Evolutionary conservation across 176 grass and related monocot species (phyloP).

Genomic region (Sorghum bicolor): DNA sequence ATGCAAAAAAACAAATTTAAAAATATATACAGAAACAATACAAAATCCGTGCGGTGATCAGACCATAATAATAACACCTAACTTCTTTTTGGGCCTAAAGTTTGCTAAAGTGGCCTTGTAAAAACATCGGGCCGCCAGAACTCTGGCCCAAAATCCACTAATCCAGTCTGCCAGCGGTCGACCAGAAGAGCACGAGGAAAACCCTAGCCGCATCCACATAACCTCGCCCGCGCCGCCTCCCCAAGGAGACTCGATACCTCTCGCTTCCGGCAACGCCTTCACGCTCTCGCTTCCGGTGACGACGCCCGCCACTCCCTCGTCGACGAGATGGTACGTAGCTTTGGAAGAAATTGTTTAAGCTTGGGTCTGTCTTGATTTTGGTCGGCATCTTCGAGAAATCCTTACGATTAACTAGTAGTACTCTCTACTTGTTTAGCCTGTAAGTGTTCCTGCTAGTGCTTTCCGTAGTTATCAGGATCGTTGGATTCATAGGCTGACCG

Average conservation of each 20-base stretch:
- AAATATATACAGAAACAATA: not conserved
- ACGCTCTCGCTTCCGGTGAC: not conserved
- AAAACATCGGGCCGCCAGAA: not conserved
- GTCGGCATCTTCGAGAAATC: not conserved
- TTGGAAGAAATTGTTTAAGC: not conserved
- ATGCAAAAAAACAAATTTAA: too few species aligned
- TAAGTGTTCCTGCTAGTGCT: not conserved
- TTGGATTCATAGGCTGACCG: not conserved
- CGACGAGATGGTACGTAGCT: constrained; percentile 39
- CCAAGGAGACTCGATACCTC: not conserved
- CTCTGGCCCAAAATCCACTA: not conserved
- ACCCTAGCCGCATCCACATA: not conserved
- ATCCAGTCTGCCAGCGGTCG: not conserved
- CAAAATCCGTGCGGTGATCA: not conserved
- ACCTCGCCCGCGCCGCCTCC: not conserved
- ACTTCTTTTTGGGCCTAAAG: not conserved
- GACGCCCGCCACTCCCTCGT: not conserved
- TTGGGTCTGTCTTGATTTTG: not conserved
- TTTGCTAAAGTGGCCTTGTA: not conserved
- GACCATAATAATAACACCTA: not conserved
- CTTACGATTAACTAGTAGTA: not conserved
- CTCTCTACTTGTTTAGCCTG: not conserved
- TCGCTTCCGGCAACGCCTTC: not conserved
- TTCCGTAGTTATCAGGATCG: not conserved
- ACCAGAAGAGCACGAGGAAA: not conserved